A percentile compares a stretch with the other conserved stretches of the same genome.
phyloP scores from a whole-genome alignment of 345 rosid genomes.

The Populus nigra region DNA sequence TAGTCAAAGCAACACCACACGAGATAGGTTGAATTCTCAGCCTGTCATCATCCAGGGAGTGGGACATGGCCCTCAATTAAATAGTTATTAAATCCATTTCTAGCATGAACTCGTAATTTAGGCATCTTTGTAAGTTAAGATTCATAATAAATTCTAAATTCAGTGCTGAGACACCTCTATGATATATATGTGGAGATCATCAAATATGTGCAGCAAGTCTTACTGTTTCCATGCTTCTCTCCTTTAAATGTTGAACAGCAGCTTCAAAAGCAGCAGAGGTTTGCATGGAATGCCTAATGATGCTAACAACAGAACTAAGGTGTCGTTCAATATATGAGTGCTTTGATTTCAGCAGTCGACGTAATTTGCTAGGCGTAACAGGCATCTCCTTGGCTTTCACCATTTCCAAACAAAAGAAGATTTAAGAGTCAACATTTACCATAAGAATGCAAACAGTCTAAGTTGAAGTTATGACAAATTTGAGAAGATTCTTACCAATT shows the following conservation, averaged over 20 bases:
- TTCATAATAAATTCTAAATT: background rate
- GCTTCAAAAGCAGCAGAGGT: constrained; percentile 67
- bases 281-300: constrained; percentile 66
- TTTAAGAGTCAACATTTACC: constrained; percentile 1
- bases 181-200: background rate
- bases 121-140: background rate
- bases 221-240: constrained; percentile 41
- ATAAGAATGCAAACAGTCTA: background rate
- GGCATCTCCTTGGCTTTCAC: constrained; percentile 85
- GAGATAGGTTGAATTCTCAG: background rate
- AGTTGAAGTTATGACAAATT: background rate
- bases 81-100: background rate
- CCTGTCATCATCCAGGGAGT: background rate
- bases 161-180: background rate
- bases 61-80: background rate
- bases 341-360: constrained; percentile 53
- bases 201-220: constrained; percentile 18
- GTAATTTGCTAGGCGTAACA: constrained; percentile 51
- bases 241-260: constrained; percentile 49
- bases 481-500: constrained; percentile 50
- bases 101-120: background rate
- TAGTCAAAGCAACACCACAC: background rate
- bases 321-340: constrained; percentile 68
- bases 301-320: constrained; percentile 51
- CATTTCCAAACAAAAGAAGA: constrained; percentile 18